Percentiles rank a stretch among this genome's conserved stretches.
phyloP scores from a whole-genome alignment of 352 stramenopile genomes.

The Pilasporangium apinafurcum region DNA sequence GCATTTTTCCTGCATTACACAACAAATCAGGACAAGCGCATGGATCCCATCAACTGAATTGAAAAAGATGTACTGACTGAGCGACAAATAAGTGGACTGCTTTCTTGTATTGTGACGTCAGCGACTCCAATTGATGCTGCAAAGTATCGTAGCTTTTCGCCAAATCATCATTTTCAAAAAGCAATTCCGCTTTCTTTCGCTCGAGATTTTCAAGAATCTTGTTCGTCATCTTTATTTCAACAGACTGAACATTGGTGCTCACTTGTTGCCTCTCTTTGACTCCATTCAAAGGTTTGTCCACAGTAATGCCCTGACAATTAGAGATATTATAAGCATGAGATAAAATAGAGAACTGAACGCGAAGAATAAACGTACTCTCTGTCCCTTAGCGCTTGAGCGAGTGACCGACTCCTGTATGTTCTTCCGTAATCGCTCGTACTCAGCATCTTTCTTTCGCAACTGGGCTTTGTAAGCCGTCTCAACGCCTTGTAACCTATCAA shows the following conservation, averaged over 20 bases:
- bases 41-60: neutral
- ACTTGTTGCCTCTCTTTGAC: constrained; percentile 17
- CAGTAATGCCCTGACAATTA: constrained; percentile 26
- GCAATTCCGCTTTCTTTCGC: constrained; percentile 47
- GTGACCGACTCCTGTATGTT: constrained; percentile 47
- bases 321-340: neutral
- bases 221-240: constrained; percentile 52
- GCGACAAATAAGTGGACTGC: constrained; percentile 61
- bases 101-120: constrained; percentile 71
- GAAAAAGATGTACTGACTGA: constrained; percentile 30
- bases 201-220: constrained; percentile 63
- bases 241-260: too few species aligned
- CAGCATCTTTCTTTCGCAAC: constrained; percentile 62
- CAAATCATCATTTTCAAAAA: constrained; percentile 63
- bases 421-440: constrained; percentile 71
- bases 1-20: constrained; percentile 27
- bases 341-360: neutral
- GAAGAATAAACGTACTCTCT: constrained; percentile 21
- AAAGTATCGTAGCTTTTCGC: constrained; percentile 45
- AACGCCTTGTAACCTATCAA: constrained; percentile 46
- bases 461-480: constrained; percentile 74
- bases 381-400: constrained; percentile 49
- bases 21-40: neutral
- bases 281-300: constrained; percentile 39
- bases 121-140: constrained; percentile 50